Percentiles rank a stretch among this genome's conserved stretches.
phyloP scores from a whole-genome alignment of 768 basidiomycete species.

The Boletales sp. region DNA sequence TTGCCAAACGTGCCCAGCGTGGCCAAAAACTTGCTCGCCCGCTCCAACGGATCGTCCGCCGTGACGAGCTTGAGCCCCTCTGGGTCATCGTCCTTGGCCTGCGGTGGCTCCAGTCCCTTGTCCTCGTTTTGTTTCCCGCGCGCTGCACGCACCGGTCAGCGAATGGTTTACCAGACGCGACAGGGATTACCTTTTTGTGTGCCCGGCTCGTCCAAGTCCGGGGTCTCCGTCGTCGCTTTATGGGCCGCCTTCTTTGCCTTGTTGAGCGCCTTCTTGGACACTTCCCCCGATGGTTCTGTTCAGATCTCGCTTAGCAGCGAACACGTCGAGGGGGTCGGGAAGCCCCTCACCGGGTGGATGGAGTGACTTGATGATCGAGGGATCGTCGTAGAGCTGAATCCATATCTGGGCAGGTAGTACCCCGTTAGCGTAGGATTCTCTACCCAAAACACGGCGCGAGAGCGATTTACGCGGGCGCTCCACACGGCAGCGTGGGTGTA shows the following conservation, averaged over 20 bases:
- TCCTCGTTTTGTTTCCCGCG: constrained; percentile 50
- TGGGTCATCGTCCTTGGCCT: constrained; percentile 77
- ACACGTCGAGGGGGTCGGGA: constrained; percentile 22
- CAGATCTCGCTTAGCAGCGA: background rate
- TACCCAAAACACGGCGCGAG: constrained; percentile 7
- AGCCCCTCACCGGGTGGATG: constrained; percentile 34
- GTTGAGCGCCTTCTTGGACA: constrained; percentile 78
- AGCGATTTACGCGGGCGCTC: constrained; percentile 55
- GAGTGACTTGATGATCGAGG: constrained; percentile 47
- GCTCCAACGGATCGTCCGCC: constrained; percentile 64
- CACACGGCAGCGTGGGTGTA: constrained; percentile 72
- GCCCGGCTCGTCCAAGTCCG: constrained; percentile 35
- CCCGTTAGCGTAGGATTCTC: constrained; percentile 10
- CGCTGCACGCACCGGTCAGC: constrained; percentile 13
- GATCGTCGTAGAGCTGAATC: constrained; percentile 66
- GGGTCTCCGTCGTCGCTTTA: constrained; percentile 49
- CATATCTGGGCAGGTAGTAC: constrained; percentile 54
- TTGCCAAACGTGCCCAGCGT: constrained; percentile 55
- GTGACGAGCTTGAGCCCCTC: constrained; percentile 70
- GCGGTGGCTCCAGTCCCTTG: constrained; percentile 59
- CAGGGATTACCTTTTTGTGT: constrained; percentile 59
- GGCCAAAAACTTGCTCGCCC: constrained; percentile 65
- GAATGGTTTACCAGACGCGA: constrained; percentile 11
- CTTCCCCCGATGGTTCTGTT: constrained; percentile 17
- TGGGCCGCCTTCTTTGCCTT: constrained; percentile 80